These are phyloP conservation scores for Aspergillus jensenii DNA, from an alignment of 2,329 filamentous ascomycete genomes.

Conservation along the genomic window DNA sequence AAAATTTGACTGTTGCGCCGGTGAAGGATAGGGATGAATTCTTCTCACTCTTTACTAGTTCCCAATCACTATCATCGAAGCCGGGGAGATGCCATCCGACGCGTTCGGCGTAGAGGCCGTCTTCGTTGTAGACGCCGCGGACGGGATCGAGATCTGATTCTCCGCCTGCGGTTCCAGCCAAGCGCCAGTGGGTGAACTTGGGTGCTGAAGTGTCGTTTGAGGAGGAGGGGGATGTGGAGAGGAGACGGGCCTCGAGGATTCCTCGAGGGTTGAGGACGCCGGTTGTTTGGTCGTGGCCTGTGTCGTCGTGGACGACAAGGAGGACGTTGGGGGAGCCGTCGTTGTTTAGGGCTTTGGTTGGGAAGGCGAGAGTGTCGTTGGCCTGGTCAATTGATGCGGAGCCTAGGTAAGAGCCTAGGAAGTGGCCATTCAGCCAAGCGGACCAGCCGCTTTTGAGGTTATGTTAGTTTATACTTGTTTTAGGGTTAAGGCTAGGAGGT, in stretches of 20 bases:
- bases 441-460: conserved; percentile 49
- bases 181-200: conserved; percentile 56
- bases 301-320: conserved; percentile 61
- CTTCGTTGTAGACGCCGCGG: conserved; percentile 58
- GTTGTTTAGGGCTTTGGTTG: conserved; percentile 47
- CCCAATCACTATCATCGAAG: conserved; percentile 52
- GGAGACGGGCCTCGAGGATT: conserved; percentile 49
- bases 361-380: conserved; percentile 48
- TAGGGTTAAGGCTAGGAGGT: neutral
- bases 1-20: conserved; percentile 56
- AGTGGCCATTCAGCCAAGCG: conserved; percentile 58
- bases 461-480: neutral
- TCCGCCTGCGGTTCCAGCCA: conserved; percentile 58
- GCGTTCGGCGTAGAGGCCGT: conserved; percentile 59
- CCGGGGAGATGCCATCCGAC: conserved; percentile 60
- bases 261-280: conserved; percentile 32
- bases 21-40: conserved; percentile 39
- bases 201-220: conserved; percentile 39
- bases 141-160: conserved; percentile 55
- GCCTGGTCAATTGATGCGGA: conserved; percentile 18
- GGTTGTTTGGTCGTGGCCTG: conserved; percentile 30
- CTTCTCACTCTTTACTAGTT: neutral
- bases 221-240: conserved; percentile 3
- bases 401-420: conserved; percentile 58
- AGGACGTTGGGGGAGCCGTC: conserved; percentile 55